Evolutionary conservation across 306 rosid species (phyloP).

Genomic region (Betula pendula): DNA sequence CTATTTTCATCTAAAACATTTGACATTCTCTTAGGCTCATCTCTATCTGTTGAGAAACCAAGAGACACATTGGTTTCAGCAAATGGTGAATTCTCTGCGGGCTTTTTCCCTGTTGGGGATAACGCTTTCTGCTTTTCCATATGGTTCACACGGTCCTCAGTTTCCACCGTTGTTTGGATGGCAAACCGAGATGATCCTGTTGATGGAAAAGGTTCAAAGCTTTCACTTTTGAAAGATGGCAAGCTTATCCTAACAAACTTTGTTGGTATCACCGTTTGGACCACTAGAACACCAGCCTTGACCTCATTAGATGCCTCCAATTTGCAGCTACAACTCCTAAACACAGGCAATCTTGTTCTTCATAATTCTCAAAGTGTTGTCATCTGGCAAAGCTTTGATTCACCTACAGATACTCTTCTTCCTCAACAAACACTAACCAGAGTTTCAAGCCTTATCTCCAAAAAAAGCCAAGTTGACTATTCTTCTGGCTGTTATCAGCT

Average conservation of each 20-base stretch:
- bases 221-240: constrained; percentile 40
- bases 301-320: background rate
- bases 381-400: constrained; percentile 58
- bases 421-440: constrained; percentile 39
- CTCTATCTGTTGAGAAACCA: constrained; percentile 45
- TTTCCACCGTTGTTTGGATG: constrained; percentile 52
- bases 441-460: constrained; percentile 22
- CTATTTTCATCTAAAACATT: constrained; percentile 27
- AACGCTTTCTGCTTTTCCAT: constrained; percentile 33
- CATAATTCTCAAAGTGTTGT: background rate
- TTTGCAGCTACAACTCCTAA: constrained; percentile 22
- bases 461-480: constrained; percentile 21
- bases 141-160: constrained; percentile 27
- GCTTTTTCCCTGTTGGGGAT: constrained; percentile 48
- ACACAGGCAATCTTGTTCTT: constrained; percentile 52
- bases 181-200: constrained; percentile 58
- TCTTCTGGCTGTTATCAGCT: constrained; percentile 49
- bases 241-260: constrained; percentile 48
- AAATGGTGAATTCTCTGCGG: constrained; percentile 44
- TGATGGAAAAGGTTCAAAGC: constrained; percentile 46
- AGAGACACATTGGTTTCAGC: constrained; percentile 39
- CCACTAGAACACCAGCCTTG: constrained; percentile 18
- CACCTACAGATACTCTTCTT: constrained; percentile 59
- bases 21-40: constrained; percentile 38
- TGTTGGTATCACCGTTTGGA: constrained; percentile 37